These are phyloP conservation scores for Ganoderma sinense DNA, from an alignment of 1,284 basidiomycete species.

Conservation along the genomic window DNA sequence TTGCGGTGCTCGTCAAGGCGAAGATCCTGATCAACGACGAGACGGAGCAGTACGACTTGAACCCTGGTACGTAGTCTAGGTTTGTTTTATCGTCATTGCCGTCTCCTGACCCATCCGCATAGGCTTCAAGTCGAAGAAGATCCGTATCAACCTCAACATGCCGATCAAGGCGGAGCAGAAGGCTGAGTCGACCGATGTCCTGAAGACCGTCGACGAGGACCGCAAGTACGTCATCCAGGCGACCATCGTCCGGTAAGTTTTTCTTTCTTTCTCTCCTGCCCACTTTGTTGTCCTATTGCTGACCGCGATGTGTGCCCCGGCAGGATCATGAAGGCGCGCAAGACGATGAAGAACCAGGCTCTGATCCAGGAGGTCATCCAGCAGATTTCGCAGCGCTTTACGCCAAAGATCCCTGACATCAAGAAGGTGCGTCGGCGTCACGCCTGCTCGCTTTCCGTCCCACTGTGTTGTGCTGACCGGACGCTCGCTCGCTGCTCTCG, in stretches of 20 bases:
- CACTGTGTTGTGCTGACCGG: not conserved
- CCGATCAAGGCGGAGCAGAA: slow-evolving; percentile 96
- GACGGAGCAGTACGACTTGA: slow-evolving; percentile 90
- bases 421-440: slow-evolving; percentile 68
- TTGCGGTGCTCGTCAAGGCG: slow-evolving; percentile 87
- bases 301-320: not conserved
- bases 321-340: slow-evolving; percentile 97
- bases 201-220: slow-evolving; percentile 98
- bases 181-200: slow-evolving; percentile 89
- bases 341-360: slow-evolving; percentile 96
- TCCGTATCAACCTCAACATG: slow-evolving; percentile 92
- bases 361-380: slow-evolving; percentile 95
- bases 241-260: slow-evolving; percentile 88
- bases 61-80: slow-evolving; percentile 72
- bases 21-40: slow-evolving; percentile 91
- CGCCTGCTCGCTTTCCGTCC: slow-evolving; percentile 8
- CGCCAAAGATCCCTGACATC: slow-evolving; percentile 92
- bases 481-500: slow-evolving; percentile 3
- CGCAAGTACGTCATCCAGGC: slow-evolving; percentile 98
- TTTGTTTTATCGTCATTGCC: not conserved
- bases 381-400: slow-evolving; percentile 90
- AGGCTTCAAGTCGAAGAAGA: slow-evolving; percentile 99
- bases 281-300: not conserved
- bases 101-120: slow-evolving; percentile 7
- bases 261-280: not conserved